These are phyloP conservation scores for Trichophyton benhamiae DNA, from an alignment of 2,329 filamentous ascomycete species.

Conservation along the genomic window DNA sequence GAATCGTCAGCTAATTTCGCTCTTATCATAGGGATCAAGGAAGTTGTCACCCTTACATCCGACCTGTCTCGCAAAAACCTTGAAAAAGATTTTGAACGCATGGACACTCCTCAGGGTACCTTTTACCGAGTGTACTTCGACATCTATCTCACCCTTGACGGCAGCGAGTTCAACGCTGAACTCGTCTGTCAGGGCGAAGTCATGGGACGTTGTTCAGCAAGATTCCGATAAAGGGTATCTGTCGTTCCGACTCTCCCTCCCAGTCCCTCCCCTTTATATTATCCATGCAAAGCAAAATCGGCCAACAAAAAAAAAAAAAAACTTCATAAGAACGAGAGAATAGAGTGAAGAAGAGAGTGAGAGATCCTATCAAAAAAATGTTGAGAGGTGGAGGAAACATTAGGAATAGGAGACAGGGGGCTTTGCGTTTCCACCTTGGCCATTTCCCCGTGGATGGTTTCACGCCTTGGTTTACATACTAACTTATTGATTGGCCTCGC, in stretches of 20 bases:
- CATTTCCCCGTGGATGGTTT: neutral
- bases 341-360: neutral
- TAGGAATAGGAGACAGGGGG: neutral
- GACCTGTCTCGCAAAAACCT: constrained; percentile 96
- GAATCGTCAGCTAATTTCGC: neutral
- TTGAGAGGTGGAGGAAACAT: neutral
- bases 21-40: constrained; percentile 69
- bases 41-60: constrained; percentile 93
- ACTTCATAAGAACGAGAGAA: neutral
- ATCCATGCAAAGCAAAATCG: neutral
- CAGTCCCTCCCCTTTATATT: neutral
- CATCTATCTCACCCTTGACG: constrained; percentile 83
- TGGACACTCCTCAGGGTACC: constrained; percentile 95
- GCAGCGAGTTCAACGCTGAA: constrained; percentile 95
- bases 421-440: neutral
- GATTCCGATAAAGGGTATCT: constrained; percentile 51
- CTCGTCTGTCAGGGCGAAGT: constrained; percentile 98
- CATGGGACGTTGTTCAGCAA: constrained; percentile 89
- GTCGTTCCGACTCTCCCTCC: neutral
- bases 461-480: neutral
- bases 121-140: constrained; percentile 69
- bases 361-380: neutral
- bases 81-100: constrained; percentile 97
- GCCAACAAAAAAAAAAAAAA: neutral
- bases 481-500: too few species aligned